These are phyloP conservation scores for Blastomyces gilchristii DNA, from an alignment of 2,329 filamentous ascomycete species.

Conservation along the genomic window DNA sequence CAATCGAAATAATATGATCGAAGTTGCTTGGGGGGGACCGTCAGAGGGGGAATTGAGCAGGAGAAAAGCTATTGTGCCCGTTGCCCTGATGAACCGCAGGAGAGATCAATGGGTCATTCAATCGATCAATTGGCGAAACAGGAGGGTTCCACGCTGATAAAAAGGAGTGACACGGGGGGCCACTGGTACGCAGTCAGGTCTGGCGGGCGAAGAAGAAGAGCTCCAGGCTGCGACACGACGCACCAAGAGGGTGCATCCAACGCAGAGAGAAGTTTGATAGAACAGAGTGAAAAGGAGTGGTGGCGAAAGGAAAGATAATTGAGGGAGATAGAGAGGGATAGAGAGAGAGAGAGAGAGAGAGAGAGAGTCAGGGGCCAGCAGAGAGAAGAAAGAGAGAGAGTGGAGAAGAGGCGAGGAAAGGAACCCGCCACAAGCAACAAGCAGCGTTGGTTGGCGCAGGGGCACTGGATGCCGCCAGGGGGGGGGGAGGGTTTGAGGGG, in stretches of 20 bases:
- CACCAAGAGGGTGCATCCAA: conserved; percentile 11
- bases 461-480: too few species aligned
- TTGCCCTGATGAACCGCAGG: not conserved
- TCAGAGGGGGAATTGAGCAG: not conserved
- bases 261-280: not conserved
- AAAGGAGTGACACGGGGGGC: conserved; percentile 1
- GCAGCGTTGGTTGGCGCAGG: too few species aligned
- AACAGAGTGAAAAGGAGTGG: not conserved
- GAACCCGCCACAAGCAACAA: too few species aligned
- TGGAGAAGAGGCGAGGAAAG: too few species aligned
- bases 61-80: not conserved
- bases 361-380: too few species aligned
- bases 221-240: conserved; percentile 15
- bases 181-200: conserved; percentile 7
- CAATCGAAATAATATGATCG: not conserved
- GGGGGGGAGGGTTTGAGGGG: too few species aligned
- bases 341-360: too few species aligned
- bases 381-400: too few species aligned
- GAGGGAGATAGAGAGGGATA: too few species aligned
- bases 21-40: not conserved
- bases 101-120: not conserved
- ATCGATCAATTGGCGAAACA: conserved; percentile 4
- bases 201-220: conserved; percentile 4
- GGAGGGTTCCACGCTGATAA: not conserved
- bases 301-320: conserved; percentile 8